Base-by-base conservation (phyloP, 495 filamentous ascomycete genomes). In the Staphylotrichum longicolle region DNA sequence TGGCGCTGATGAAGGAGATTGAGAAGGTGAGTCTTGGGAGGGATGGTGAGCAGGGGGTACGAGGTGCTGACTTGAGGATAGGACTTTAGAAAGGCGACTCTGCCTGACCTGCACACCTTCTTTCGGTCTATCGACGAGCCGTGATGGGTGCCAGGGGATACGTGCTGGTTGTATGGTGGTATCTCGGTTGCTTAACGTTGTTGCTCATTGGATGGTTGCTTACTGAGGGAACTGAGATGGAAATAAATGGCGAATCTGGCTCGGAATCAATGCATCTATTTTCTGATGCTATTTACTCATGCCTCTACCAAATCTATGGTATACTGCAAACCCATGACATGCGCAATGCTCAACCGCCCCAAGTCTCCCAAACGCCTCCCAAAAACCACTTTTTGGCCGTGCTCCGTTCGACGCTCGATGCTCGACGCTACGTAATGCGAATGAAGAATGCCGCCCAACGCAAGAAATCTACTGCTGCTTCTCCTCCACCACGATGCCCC, bases 401-500 rank as follows among this genome's bases (percentile, higher is more conserved):
- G 32, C 37, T 15, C 47, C 30, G 34, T 41, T 32, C 57, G 41
- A 39, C 54, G 52, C 35, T 35, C 20, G 20, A 27, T 10, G 37
- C 37, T 12, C 14, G 39, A 48, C 46, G 37, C 60, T 57, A 6
- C 30, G 39, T 47, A 50, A 62, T 52, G 54, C 60, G 20, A 51
- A 61, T 48, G 12, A 45, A 52, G 9, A 3, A 8, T 27, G 15
- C 20, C 20, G 20, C 20, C 20, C 20, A 27, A 27, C 20, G 20
- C 20, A 37, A 11, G 1, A 42, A 15, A 14, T 27, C 37, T 62
- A 49, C 59, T 62, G 12, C 65, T 81, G 70, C 70, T 81, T 70
- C 70, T 89, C 84, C 53, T 88, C 79, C 54, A 96, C 82, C 32
- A 90, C 82, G 61, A 91, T 80, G 32, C 84, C 85, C 92, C 92